Evolutionary conservation across 2,329 filamentous ascomycete genomes (phyloP), one percentile per base, ranked within the genome.

Genomic region (Penicillium occitanis): DNA sequence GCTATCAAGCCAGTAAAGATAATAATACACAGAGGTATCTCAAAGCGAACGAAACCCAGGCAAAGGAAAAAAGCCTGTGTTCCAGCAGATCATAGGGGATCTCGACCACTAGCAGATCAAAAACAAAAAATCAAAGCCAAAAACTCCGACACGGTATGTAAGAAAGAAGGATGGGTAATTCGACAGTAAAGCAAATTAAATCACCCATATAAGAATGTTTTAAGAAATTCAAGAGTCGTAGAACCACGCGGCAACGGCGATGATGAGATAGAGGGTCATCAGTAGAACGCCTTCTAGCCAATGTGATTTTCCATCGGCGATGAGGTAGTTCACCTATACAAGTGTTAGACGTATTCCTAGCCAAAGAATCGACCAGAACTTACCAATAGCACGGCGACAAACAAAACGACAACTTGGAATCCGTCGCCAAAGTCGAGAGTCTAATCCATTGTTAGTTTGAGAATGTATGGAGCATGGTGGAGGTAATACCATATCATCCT

Each of bases 391-490:
- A 83, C 79, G n/a, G 80, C 77, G 28, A 88, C 83, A 67, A 89
- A 89, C 1, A 89, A 76, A 1, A 86, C 78, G 2, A 84, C 90
- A 14, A 97, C 89, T 79, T 97, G 92, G 82, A 97, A 97, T 0
- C 88, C 88, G 74, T 96, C 65, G 44, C 65, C 92, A 75, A 97
- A 95, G 76, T 90, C 90, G 5, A 96, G 85, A 22, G 88, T 91
- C 77, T 78, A 33, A 59, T 28, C 7, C 2, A 5, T 22, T 4
- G 61, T 71, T 67, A 73, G 69, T 67, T 55, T 46, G 37, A 2
- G 6, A 48, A 48, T 13, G 30, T 17, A 33, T 48, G 10, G 30
- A 14, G 5, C 6, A 46, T 11, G 5, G 37, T 4, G 13, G n/a
- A n/a, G 17, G 19, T 19, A 6, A 35, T 73, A 79, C 76, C 91